phyloP scores from a whole-genome alignment of 805 yeast species.

The Suhomyces vadensis region DNA sequence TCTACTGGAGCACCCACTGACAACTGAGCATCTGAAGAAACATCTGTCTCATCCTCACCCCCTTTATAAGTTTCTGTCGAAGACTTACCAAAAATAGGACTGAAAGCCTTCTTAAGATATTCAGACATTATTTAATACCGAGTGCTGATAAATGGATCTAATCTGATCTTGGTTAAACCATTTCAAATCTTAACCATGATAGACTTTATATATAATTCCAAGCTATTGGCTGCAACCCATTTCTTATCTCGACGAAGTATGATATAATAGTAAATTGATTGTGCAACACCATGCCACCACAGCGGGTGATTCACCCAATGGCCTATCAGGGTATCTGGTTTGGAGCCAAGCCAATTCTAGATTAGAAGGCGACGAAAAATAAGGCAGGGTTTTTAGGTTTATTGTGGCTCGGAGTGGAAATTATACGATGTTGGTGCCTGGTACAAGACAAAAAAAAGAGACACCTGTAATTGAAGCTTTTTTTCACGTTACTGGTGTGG shows the following conservation, averaged over 20 bases:
- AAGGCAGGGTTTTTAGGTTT: too few species aligned
- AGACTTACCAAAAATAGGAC: background rate
- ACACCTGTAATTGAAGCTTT: too few species aligned
- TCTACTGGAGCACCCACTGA: constrained; percentile 45
- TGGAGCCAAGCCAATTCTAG: too few species aligned
- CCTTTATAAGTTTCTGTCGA: background rate
- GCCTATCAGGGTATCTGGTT: too few species aligned
- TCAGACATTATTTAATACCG: constrained; percentile 1
- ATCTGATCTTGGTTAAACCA: too few species aligned
- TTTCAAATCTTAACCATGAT: too few species aligned
- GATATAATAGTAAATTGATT: background rate
- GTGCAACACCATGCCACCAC: background rate
- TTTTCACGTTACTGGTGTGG: background rate
- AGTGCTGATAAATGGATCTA: too few species aligned
- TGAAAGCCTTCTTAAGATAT: background rate
- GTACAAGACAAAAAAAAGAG: too few species aligned
- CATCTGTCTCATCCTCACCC: constrained; percentile 7
- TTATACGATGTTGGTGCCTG: too few species aligned
- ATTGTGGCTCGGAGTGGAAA: too few species aligned
- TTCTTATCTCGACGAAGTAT: background rate
- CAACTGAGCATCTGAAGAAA: constrained; percentile 16
- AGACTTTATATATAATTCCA: background rate
- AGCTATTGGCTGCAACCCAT: background rate
- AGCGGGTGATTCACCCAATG: background rate
- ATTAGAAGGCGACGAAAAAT: too few species aligned